These are phyloP conservation scores for Camelina hispida DNA, from an alignment of 345 rosid genomes.

Conservation along the genomic window DNA sequence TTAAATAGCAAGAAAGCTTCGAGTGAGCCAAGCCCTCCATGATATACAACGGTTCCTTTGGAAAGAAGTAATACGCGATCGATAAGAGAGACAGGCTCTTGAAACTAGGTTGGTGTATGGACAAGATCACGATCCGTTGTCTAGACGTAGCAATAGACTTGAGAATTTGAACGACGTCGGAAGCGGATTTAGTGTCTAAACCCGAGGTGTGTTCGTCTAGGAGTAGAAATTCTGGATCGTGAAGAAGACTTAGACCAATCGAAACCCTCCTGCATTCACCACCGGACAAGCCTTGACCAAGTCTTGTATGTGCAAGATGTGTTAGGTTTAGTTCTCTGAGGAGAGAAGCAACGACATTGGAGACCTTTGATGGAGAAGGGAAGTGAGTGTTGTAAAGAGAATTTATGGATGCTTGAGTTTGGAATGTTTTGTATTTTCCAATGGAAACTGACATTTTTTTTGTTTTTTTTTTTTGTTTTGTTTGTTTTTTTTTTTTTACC, in stretches of 20 bases:
- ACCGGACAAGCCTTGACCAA: conserved; percentile 67
- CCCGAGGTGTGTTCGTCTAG: conserved; percentile 96
- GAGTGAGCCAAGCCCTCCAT: conserved; percentile 66
- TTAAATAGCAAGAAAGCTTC: conserved; percentile 57
- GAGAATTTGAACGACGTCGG: conserved; percentile 70
- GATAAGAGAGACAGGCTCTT: conserved; percentile 70
- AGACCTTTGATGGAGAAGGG: conserved; percentile 22
- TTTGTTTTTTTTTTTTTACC: no score
- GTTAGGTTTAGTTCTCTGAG: conserved; percentile 64
- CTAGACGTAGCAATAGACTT: conserved; percentile 66
- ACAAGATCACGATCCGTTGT: conserved; percentile 69
- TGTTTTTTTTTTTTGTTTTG: no score
- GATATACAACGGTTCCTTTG: conserved; percentile 77
- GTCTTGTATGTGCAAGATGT: conserved; percentile 63
- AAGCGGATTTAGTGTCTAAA: conserved; percentile 87
- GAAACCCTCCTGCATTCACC: conserved; percentile 88
- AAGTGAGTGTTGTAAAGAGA: conserved; percentile 23
- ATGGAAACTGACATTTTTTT: conserved; percentile 1
- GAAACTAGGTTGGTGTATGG: conserved; percentile 95
- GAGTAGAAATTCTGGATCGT: conserved; percentile 80
- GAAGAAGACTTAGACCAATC: conserved; percentile 83
- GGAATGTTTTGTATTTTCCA: conserved; percentile 17
- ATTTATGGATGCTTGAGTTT: conserved; percentile 29
- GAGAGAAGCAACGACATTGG: conserved; percentile 53
- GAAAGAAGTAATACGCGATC: conserved; percentile 68